Evolutionary conservation across 352 stramenopile species (phyloP).

Genomic region (Lagenidium giganteum): DNA sequence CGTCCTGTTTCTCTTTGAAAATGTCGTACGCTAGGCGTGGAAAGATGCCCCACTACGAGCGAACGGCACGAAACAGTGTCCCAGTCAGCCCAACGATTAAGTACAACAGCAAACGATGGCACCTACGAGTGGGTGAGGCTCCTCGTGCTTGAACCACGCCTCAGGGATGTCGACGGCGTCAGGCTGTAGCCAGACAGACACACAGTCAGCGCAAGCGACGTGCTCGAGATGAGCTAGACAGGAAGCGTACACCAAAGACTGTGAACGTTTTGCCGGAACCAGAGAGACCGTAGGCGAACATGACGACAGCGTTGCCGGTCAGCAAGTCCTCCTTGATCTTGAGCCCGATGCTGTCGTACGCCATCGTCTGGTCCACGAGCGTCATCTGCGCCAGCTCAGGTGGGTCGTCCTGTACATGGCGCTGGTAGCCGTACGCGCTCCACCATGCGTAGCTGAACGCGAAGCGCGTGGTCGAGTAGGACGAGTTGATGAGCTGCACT

Average conservation of each 20-base stretch:
- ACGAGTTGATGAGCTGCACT: conserved; percentile 90
- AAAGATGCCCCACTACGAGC: conserved; percentile 86
- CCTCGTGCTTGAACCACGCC: conserved; percentile 92
- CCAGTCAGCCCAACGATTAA: not conserved
- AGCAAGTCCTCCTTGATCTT: conserved; percentile 93
- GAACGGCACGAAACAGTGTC: too few species aligned
- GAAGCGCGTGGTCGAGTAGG: conserved; percentile 91
- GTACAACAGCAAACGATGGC: not conserved
- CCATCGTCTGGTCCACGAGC: conserved; percentile 88
- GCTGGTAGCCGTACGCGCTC: conserved; percentile 91
- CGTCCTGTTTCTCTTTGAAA: conserved; percentile 93
- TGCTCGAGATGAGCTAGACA: conserved; percentile 2
- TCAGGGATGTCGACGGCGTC: conserved; percentile 91
- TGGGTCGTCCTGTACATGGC: conserved; percentile 71
- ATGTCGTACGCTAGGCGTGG: conserved; percentile 90
- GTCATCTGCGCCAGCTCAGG: conserved; percentile 74
- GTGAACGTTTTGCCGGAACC: conserved; percentile 93
- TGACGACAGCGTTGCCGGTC: conserved; percentile 88
- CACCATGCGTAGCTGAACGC: conserved; percentile 92
- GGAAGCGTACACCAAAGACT: conserved; percentile 74
- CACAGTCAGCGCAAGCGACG: conserved; percentile 1
- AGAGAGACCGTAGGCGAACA: conserved; percentile 92
- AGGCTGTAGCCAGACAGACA: conserved; percentile 25
- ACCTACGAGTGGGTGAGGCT: conserved; percentile 70
- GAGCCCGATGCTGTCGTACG: conserved; percentile 81